Conservation (phyloP, 2,329 filamentous ascomycete genomes). For the Drechslerella dactyloides region DNA sequence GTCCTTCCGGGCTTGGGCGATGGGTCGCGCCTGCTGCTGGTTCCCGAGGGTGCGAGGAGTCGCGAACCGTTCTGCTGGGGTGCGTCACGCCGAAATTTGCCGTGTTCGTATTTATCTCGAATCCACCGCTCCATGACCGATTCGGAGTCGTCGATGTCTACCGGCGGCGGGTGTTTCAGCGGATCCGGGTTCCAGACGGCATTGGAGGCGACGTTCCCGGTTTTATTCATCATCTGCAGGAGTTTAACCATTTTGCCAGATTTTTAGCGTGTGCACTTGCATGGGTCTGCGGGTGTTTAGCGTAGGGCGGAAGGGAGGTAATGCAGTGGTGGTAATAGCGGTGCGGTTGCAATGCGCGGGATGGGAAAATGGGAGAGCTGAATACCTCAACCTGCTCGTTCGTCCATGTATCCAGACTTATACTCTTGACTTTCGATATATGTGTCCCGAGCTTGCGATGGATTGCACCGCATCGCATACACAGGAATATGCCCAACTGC, state of each 20-base stretch:
- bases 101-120: constrained; percentile 85
- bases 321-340: too few relatives aligned
- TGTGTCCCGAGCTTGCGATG: constrained; percentile 97
- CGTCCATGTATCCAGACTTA: constrained; percentile 98
- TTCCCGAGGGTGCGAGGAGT: constrained; percentile 63
- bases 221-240: constrained; percentile 84
- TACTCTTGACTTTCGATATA: constrained; percentile 96
- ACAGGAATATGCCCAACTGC: constrained; percentile 91
- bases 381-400: constrained; percentile 96
- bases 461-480: constrained; percentile 93
- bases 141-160: constrained; percentile 91
- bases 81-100: constrained; percentile 61
- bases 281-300: too few relatives aligned
- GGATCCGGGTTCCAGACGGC: constrained; percentile 86
- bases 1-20: constrained; percentile 28
- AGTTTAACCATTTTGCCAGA: constrained; percentile 50
- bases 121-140: constrained; percentile 95
- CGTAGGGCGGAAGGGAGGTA: too few relatives aligned
- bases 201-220: constrained; percentile 86
- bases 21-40: constrained; percentile 55
- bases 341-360: background rate
- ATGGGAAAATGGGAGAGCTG: constrained; percentile 56
- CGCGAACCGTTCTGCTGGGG: constrained; percentile 62
- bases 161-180: constrained; percentile 79
- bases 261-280: constrained; percentile 17